phyloP scores from a whole-genome alignment of 2,329 filamentous ascomycete species.

The Aschersonia sp. region DNA sequence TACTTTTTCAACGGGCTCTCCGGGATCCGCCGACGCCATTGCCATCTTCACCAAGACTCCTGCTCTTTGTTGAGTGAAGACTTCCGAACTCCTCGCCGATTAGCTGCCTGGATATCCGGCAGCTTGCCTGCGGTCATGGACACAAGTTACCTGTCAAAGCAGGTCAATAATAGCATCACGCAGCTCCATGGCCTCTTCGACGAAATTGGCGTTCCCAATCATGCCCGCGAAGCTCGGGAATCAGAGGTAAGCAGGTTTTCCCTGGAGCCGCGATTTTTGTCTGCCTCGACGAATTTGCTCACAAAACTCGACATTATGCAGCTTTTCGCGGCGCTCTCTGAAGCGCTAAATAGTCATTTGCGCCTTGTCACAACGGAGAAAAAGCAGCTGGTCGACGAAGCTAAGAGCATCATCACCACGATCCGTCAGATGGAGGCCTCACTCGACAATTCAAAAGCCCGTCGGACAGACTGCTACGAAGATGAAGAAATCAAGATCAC shows the following conservation, averaged over 20 bases:
- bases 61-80: not conserved
- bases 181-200: slow-evolving; percentile 93
- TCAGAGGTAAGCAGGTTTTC: slow-evolving; percentile 48
- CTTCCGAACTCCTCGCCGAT: not conserved
- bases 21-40: not conserved
- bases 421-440: slow-evolving; percentile 92
- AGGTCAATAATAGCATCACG: slow-evolving; percentile 86
- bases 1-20: too few relatives aligned
- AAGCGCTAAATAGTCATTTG: slow-evolving; percentile 82
- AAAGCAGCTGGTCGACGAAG: slow-evolving; percentile 79
- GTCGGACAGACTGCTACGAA: slow-evolving; percentile 49
- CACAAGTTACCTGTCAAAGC: slow-evolving; percentile 81
- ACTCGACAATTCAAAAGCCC: slow-evolving; percentile 55
- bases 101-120: not conserved
- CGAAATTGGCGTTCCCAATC: slow-evolving; percentile 86
- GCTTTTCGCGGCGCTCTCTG: slow-evolving; percentile 85
- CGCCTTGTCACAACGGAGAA: slow-evolving; percentile 77
- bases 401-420: slow-evolving; percentile 65
- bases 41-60: not conserved
- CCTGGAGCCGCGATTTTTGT: not conserved
- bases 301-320: slow-evolving; percentile 18
- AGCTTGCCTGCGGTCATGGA: slow-evolving; percentile 47
- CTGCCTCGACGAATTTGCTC: not conserved
- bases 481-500: slow-evolving; percentile 62
- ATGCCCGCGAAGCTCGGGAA: slow-evolving; percentile 84